phyloP scores from a whole-genome alignment of 805 yeast genomes.

The Saturnispora gosingensis region DNA sequence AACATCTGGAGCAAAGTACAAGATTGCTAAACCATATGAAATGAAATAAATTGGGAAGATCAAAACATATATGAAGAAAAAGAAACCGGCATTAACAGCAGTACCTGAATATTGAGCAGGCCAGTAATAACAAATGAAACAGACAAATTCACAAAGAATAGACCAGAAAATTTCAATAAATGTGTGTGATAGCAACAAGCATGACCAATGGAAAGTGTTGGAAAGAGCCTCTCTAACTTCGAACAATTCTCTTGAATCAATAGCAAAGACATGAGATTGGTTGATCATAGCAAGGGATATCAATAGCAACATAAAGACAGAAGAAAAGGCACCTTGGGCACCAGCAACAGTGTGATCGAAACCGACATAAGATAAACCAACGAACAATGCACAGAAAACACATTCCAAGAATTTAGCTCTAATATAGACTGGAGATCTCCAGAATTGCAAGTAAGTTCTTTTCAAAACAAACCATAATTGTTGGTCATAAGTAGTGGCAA shows the following conservation, averaged over 20 bases:
- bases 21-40: constrained; percentile 44
- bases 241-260: constrained; percentile 47
- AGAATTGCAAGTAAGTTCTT: constrained; percentile 34
- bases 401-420: constrained; percentile 40
- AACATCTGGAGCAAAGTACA: constrained; percentile 55
- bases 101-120: constrained; percentile 29
- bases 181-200: constrained; percentile 43
- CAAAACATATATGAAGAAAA: constrained; percentile 26
- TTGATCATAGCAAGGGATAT: constrained; percentile 53
- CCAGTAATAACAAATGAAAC: constrained; percentile 32
- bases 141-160: constrained; percentile 38
- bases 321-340: constrained; percentile 45
- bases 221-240: constrained; percentile 64
- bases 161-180: constrained; percentile 57
- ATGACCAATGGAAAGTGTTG: constrained; percentile 65
- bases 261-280: constrained; percentile 54
- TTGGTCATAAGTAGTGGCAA: constrained; percentile 38
- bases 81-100: constrained; percentile 40
- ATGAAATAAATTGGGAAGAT: constrained; percentile 39
- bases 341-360: constrained; percentile 44
- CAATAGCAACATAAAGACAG: constrained; percentile 47
- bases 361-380: constrained; percentile 52
- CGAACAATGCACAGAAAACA: constrained; percentile 36
- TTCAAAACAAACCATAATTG: constrained; percentile 30
- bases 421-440: constrained; percentile 44